Evolutionary conservation across 2,329 filamentous ascomycete genomes (phyloP), one percentile per base, ranked within the genome.

Genomic region (Aureobasidium melanogenum): DNA sequence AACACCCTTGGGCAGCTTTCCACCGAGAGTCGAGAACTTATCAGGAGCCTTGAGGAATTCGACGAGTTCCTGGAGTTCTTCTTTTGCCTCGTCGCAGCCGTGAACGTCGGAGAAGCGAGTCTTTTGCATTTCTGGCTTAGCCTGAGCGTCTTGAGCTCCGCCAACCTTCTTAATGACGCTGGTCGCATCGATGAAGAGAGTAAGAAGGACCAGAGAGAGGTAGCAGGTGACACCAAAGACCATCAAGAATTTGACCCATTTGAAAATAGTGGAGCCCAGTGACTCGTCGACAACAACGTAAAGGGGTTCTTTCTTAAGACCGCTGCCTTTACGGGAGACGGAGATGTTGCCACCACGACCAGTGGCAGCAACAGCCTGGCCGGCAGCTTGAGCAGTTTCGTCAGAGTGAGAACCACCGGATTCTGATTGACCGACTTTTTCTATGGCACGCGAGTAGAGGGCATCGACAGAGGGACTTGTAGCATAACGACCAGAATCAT

Each of bases 221-320:
- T 97, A 99, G 34, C 84, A 85, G 68, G 90, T 79, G 58, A 97
- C 81, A 61, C 82, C 84, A 67, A 96, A 96, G 71, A 85, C 87
- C 47, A 90, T 75, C 56, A 95, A 68, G 72, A 96, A 96, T 73
- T 91, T 95, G 74, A 93, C 79, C 92, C 91, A 97, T 72, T 91
- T 89, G 76, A 97, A 96, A 63, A 97, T 81, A 34, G 83, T 82
- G 65, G 84, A 86, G 60, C 89, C 86, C 57, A 89, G 81, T 17
- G 90, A 91, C 74, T 99, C 94, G 69, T 97, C 92, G 6, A 99
- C 91, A 14, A 97, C 89, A 44, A 99, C 94, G 71, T 97, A 92
- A 30, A 99, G 83, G n/a, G 93, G 93, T 50, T 88, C 85, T 39
- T 87, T 86, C 75, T 92, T 95, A 30, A 81, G 83, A 36, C 91